Base-by-base conservation (phyloP, 2,329 filamentous ascomycete genomes). In the Fusarium sp. region DNA sequence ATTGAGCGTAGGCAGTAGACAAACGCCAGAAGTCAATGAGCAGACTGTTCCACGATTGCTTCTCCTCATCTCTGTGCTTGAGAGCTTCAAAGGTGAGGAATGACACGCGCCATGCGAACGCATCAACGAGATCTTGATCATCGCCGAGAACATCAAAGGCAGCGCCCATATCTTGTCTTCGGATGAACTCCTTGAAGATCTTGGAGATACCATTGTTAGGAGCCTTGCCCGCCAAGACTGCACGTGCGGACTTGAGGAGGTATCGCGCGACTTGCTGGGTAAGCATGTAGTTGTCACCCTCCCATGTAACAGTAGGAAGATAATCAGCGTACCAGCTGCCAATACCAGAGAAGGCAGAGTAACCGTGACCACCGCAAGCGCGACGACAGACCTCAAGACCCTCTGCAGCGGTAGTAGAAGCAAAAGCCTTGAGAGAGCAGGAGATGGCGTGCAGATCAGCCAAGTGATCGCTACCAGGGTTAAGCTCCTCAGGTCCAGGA, bases 281-380 rank as follows among this genome's bases (percentile, higher is more conserved):
- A 63, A 94, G 83, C 91, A 94, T 93, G 82, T 92, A 94, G 83
- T 93, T 93, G 82, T 93, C 92, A 46, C 92, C 92, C 78, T 94
- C 92, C 89, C 90, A 92, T 12, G 91, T 92, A 6, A 84, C 81
- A 5, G 80, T 82, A n/a, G 92, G 91, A 2, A 94, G 84, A 77
- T 94, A 93, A 78, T 94, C 91, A 29, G 91, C 85, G 74, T 93
- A 94, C 86, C 88, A 92, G 20, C 86, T 82, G 3, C 91, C 91
- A 71, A 94, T 92, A n/a, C 92, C 92, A 58, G 88, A 89, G 82
- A 93, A 93, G 74, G 86, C 88, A 58, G 86, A 90, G 83, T 93
- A 94, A 48, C 92, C 92, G 77, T 94, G 92, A 8, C 92, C 92
- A 78, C 92, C 92, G 70, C 91, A 93, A 27, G 92, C 91, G 70